Percentiles rank a stretch among this genome's conserved stretches.
Evolutionary conservation across 192 early-diverging fungal genomes (phyloP).

Genomic region (Dissophora ornata): DNA sequence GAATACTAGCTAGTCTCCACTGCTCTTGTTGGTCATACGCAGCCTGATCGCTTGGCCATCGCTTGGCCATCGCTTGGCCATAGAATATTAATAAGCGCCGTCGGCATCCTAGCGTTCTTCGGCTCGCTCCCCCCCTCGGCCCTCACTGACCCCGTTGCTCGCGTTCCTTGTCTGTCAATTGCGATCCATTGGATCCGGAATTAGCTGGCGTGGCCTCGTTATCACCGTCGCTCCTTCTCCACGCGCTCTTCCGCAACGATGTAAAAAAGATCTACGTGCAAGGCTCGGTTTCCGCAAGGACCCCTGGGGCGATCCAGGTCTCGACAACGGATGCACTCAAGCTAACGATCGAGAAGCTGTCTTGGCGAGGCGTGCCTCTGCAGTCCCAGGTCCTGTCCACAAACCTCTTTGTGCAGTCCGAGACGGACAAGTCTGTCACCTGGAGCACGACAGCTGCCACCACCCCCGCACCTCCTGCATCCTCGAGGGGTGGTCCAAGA

Average conservation of each 20-base stretch:
- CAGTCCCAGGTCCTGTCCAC: constrained; percentile 36
- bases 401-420: constrained; percentile 20
- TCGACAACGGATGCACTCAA: constrained; percentile 30
- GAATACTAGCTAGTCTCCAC: too few species aligned
- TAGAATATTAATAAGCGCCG: neutral
- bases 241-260: constrained; percentile 38
- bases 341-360: constrained; percentile 41
- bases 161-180: too few species aligned
- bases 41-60: too few species aligned
- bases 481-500: neutral
- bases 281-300: constrained; percentile 28
- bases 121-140: too few species aligned
- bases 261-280: constrained; percentile 53
- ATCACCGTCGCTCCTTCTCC: constrained; percentile 31
- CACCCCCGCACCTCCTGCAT: constrained; percentile 1
- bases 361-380: constrained; percentile 36
- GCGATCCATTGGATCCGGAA: too few species aligned
- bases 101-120: too few species aligned
- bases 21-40: too few species aligned
- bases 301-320: constrained; percentile 25
- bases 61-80: too few species aligned
- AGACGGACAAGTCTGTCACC: constrained; percentile 26
- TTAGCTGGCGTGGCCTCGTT: constrained; percentile 33
- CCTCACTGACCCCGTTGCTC: too few species aligned
- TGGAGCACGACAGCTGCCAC: constrained; percentile 31